A percentile compares a stretch with the other conserved stretches of the same genome.
Conservation (phyloP, 805 yeast genomes). For the Saccharomycopsis malanga region DNA sequence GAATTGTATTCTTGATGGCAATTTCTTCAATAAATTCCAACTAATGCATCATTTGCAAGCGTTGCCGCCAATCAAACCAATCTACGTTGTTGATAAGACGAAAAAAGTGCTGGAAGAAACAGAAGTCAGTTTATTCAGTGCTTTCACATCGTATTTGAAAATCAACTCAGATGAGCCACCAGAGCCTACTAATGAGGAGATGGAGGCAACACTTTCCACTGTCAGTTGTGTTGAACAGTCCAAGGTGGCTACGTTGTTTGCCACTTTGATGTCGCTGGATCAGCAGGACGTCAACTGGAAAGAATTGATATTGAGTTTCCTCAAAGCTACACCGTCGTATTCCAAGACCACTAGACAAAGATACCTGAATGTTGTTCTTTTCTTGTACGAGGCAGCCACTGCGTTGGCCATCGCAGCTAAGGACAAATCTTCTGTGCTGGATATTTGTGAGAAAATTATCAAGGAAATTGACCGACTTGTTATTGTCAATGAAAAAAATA, state of each 20-base stretch:
- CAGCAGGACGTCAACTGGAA: neutral
- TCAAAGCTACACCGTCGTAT: constrained; percentile 10
- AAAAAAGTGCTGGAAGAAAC: constrained; percentile 52
- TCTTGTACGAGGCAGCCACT: constrained; percentile 38
- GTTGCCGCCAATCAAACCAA: constrained; percentile 59
- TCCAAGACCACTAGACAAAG: constrained; percentile 27
- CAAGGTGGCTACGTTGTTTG: constrained; percentile 11
- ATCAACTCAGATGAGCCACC: constrained; percentile 79
- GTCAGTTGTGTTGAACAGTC: constrained; percentile 68
- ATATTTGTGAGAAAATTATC: constrained; percentile 24
- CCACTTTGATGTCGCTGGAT: neutral
- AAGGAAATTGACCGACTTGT: constrained; percentile 20
- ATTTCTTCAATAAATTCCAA: constrained; percentile 59
- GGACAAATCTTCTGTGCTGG: neutral
- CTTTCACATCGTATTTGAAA: constrained; percentile 86
- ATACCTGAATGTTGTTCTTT: constrained; percentile 42
- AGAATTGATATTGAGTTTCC: constrained; percentile 5
- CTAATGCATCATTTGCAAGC: constrained; percentile 41
- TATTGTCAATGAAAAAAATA: constrained; percentile 27
- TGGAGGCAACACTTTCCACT: constrained; percentile 77
- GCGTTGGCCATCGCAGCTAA: constrained; percentile 17
- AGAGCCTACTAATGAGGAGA: constrained; percentile 91
- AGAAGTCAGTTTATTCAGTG: constrained; percentile 75
- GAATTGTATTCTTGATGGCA: constrained; percentile 63
- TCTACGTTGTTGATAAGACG: constrained; percentile 36